Percentiles rank a stretch among this genome's conserved stretches.
These are phyloP conservation scores for Cladophialophora bantiana DNA, from an alignment of 2,329 filamentous ascomycete species.

Conservation along the genomic window DNA sequence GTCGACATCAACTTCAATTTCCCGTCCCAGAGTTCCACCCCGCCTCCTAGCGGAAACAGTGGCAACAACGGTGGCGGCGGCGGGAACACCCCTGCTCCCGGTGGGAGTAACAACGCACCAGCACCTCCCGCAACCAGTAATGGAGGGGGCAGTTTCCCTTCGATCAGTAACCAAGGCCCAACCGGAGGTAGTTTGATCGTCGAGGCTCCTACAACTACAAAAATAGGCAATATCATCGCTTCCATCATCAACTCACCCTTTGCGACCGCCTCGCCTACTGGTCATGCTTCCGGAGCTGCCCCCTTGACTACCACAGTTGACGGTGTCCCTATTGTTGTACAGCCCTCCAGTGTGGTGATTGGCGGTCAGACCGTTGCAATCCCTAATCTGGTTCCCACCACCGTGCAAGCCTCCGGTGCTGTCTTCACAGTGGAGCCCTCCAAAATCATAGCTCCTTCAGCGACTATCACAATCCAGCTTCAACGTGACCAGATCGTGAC, in stretches of 20 bases:
- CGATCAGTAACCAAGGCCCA: slow-evolving; percentile 5
- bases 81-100: not conserved
- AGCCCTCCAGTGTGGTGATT: slow-evolving; percentile 36
- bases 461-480: slow-evolving; percentile 34
- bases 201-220: slow-evolving; percentile 21
- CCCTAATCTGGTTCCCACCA: slow-evolving; percentile 29
- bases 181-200: slow-evolving; percentile 17
- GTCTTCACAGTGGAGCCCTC: slow-evolving; percentile 36
- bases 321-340: slow-evolving; percentile 35
- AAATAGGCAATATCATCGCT: slow-evolving; percentile 37
- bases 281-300: slow-evolving; percentile 2
- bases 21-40: slow-evolving; percentile 11
- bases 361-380: slow-evolving; percentile 36
- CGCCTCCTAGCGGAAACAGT: slow-evolving; percentile 8
- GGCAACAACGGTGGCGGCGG: slow-evolving; percentile 5
- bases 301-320: slow-evolving; percentile 32
- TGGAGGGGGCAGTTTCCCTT: slow-evolving; percentile 8
- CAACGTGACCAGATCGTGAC: slow-evolving; percentile 5
- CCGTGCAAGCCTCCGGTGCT: slow-evolving; percentile 32
- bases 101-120: slow-evolving; percentile 2
- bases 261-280: slow-evolving; percentile 21
- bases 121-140: slow-evolving; percentile 1
- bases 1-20: slow-evolving; percentile 33
- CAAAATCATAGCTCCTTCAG: slow-evolving; percentile 32
- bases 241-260: slow-evolving; percentile 37